Percentiles rank a stretch among this genome's conserved stretches.
Evolutionary conservation across 805 yeast genomes (phyloP).

Genomic region (Candida ponderosae): DNA sequence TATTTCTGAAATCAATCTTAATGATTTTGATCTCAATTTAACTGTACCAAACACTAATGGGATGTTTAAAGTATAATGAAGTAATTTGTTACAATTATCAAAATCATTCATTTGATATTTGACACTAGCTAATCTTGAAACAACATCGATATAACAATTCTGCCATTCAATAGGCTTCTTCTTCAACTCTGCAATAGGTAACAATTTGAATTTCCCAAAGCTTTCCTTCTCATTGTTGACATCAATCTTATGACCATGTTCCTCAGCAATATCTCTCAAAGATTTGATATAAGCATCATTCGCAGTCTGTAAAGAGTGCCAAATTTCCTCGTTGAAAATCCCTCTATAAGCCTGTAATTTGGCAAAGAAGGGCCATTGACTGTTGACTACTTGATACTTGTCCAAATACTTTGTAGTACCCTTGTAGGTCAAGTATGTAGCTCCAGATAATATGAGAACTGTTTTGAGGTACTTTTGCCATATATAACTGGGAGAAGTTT

Average conservation of each 20-base stretch:
- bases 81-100: slow-evolving; percentile 16
- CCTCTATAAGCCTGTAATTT: too few relatives aligned
- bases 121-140: slow-evolving; percentile 30
- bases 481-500: too few relatives aligned
- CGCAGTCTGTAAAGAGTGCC: too few relatives aligned
- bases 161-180: slow-evolving; percentile 23
- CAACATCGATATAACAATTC: slow-evolving; percentile 27
- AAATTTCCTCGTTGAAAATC: too few relatives aligned
- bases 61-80: slow-evolving; percentile 23
- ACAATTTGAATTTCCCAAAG: slow-evolving; percentile 13
- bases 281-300: slow-evolving; percentile 24
- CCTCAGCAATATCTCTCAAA: slow-evolving; percentile 23
- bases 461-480: too few relatives aligned
- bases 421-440: too few relatives aligned
- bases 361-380: too few relatives aligned
- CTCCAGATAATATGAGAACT: too few relatives aligned
- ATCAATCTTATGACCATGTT: slow-evolving; percentile 19
- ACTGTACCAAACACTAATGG: slow-evolving; percentile 20
- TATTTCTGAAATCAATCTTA: slow-evolving; percentile 29
- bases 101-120: slow-evolving; percentile 19
- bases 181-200: slow-evolving; percentile 16
- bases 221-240: slow-evolving; percentile 8
- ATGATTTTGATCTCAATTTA: slow-evolving; percentile 18
- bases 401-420: too few relatives aligned
- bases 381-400: too few relatives aligned